Base-by-base conservation (phyloP, 495 filamentous ascomycete species). In the Annulohypoxylon maeteangense region DNA sequence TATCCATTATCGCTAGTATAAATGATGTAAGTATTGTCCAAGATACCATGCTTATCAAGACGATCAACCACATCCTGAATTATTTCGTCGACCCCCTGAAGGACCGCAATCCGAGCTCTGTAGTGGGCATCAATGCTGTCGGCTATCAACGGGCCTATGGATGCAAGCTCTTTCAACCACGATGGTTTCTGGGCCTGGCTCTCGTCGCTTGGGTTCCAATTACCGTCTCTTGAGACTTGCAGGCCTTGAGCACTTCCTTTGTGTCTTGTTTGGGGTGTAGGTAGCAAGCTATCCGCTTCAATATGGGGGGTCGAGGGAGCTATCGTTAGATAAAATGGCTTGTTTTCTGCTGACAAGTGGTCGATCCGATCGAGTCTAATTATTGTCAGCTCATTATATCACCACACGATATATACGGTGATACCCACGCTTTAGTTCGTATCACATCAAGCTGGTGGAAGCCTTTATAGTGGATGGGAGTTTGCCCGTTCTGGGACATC, bases 1-100 rank as follows among this genome's bases (percentile, higher is more conserved):
- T 86, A 90, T 0, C 87, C 88, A 60, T 90, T 90, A 65, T 90
- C 88, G 0, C 82, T 85, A 0, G 86, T 86, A 67, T 85, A 90
- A 60, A 90, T 81, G 34, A 90, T 84, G 27, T 64, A 74, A 2
- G 87, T 90, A 58, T 89, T 85, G 23, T 88, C 83, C 5, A 88
- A 64, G 45, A 85, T 68, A 25, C 75, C 81, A 32, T 81, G 80
- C 12, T 81, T 71, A 25, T 85, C 80, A 0, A 90, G 78, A 0
- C 79, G 79, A 1, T 74, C 69, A 3, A 89, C 64, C 0, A 89
- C 68, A 0, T 74, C 74, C 36, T 89, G 83, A 2, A 90, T 82
- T 12, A 89, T 78, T 64, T 90, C 88, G 58, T 90, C 88, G 1
- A 90, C 86, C 0, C 81, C 81, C 61, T 87, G 87, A 16, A 90